phyloP scores from a whole-genome alignment of 805 yeast species.

The Lipomyces sp. region DNA sequence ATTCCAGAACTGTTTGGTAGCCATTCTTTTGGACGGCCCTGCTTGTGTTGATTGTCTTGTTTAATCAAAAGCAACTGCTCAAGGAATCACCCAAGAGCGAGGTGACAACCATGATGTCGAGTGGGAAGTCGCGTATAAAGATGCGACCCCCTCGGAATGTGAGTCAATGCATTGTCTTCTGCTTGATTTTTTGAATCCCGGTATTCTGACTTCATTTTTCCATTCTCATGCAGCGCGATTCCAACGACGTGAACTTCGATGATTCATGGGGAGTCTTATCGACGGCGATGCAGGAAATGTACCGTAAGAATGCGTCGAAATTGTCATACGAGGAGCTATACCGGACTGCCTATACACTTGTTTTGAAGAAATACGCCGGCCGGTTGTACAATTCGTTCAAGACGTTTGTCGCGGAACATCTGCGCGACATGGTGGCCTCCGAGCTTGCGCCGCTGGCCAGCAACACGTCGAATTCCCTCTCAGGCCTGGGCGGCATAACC shows the following conservation, averaged over 20 bases:
- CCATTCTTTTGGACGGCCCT: too few relatives aligned
- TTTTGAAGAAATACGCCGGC: slow-evolving; percentile 65
- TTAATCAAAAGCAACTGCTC: too few relatives aligned
- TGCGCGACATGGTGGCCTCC: slow-evolving; percentile 34
- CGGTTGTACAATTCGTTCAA: slow-evolving; percentile 61
- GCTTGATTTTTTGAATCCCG: too few relatives aligned
- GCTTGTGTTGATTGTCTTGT: too few relatives aligned
- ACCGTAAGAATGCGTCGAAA: slow-evolving; percentile 64
- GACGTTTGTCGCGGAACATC: slow-evolving; percentile 46
- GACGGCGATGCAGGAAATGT: slow-evolving; percentile 69
- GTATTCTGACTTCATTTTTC: too few relatives aligned
- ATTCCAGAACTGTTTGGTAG: too few relatives aligned
- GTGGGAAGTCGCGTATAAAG: slow-evolving; percentile 26
- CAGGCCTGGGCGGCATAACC: slow-evolving; percentile 7
- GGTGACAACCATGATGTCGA: slow-evolving; percentile 21
- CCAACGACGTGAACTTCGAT: slow-evolving; percentile 50
- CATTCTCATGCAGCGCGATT: slow-evolving; percentile 18
- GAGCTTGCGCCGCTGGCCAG: slow-evolving; percentile 30
- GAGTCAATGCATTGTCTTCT: not conserved
- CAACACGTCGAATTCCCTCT: slow-evolving; percentile 8
- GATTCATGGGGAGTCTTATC: slow-evolving; percentile 64
- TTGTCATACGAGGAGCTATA: slow-evolving; percentile 81
- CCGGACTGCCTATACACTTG: slow-evolving; percentile 72
- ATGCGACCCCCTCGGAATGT: slow-evolving; percentile 31
- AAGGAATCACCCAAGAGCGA: too few relatives aligned